Base-by-base conservation (phyloP, 2,329 filamentous ascomycete genomes). In the Berkeleyomyces basicola region DNA sequence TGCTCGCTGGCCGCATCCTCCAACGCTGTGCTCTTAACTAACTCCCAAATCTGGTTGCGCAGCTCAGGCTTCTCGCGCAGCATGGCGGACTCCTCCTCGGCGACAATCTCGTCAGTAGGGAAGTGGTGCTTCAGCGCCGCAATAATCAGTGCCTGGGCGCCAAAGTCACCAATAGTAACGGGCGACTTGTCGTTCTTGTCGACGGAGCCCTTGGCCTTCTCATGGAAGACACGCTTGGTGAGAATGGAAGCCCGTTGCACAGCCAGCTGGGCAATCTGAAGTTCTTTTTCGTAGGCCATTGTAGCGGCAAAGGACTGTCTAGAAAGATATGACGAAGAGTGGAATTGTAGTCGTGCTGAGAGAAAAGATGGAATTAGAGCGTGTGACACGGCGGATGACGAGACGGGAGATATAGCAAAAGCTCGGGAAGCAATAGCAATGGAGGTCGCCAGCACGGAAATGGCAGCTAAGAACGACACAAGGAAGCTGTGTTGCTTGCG, bases 141-240 rank as follows among this genome's bases (percentile, higher is more conserved):
- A 71, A 97, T 96, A 74, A 99, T 96, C 67, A 99, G 83, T 40
- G 93, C 91, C 77, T 99, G 93, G 44, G 93, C 95, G 70, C 93
- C 93, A 73, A 96, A 97, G 77, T 99, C 93, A 72, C 92, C 93
- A 69, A 97, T 93, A 16, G 93, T 99, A 69, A 99, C 93, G 67
- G 93, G 93, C 7, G 91, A 96, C 72, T 89, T 90, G 79, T 99
- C 93, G 74, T 89, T 86, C 78, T 99, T 99, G 72, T 86, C 87
- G 39, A 67, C 66, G 55, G 93, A 96, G 68, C 92, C 92, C 77
- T 97, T 97, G 69, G 90, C 87, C 75, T 92, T 93, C 69, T 92
- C 87, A 75, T 90, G 73, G 71, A 81, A 80, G 69, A 81, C 78
- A 44, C 74, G 73, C 71, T 78, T 78, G 67, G 79, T 81, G 62